Percentiles rank a stretch among this genome's conserved stretches.
Evolutionary conservation across 768 basidiomycete species (phyloP).

Genomic region (Galerina sulciceps): DNA sequence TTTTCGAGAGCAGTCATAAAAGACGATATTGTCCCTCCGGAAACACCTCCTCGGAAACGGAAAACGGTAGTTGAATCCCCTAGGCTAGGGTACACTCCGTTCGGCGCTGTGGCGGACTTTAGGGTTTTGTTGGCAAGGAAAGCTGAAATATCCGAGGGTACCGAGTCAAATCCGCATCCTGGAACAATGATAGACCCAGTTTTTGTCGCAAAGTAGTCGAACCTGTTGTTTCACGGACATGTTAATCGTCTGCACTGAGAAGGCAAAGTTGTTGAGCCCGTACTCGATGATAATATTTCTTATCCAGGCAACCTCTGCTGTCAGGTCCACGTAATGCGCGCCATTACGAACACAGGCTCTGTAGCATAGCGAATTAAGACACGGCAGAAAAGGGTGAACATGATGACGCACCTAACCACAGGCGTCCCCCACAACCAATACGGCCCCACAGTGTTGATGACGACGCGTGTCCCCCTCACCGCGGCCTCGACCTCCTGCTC

Average conservation of each 20-base stretch:
- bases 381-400: background rate
- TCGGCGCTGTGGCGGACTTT: slow-evolving; percentile 38
- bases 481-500: slow-evolving; percentile 54
- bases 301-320: slow-evolving; percentile 75
- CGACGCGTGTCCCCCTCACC: slow-evolving; percentile 63
- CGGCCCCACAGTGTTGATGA: slow-evolving; percentile 81
- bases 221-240: slow-evolving; percentile 40
- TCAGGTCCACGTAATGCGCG: slow-evolving; percentile 86
- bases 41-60: slow-evolving; percentile 49
- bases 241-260: slow-evolving; percentile 15
- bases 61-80: slow-evolving; percentile 63
- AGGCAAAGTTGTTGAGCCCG: slow-evolving; percentile 25
- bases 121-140: slow-evolving; percentile 75
- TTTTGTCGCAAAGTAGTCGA: slow-evolving; percentile 72
- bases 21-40: slow-evolving; percentile 67
- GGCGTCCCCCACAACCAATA: slow-evolving; percentile 74
- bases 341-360: slow-evolving; percentile 64
- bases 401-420: slow-evolving; percentile 59
- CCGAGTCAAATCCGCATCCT: slow-evolving; percentile 76
- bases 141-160: slow-evolving; percentile 74
- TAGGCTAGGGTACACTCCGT: slow-evolving; percentile 33
- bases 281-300: slow-evolving; percentile 62
- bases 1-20: slow-evolving; percentile 39
- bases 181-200: slow-evolving; percentile 80
- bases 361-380: background rate